Evolutionary conservation across 2,329 filamentous ascomycete genomes (phyloP), one percentile per base, ranked within the genome.

Genomic region (Aspergillus sclerotialis): DNA sequence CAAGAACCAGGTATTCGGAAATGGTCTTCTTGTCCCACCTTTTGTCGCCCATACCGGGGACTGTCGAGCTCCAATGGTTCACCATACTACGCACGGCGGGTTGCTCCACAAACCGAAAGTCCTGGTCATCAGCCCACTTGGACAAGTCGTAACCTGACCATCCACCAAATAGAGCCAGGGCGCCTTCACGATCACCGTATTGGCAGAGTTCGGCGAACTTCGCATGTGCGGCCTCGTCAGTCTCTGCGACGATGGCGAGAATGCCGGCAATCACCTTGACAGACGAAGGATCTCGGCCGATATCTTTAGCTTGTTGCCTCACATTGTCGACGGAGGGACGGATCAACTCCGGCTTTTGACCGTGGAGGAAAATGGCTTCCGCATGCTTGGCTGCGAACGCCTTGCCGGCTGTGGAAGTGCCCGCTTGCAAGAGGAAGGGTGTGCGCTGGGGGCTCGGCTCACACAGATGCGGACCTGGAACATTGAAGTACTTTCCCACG

Each of bases 361-460:
- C 68, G 8, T 64, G 58, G 0, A 71, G 38, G 39, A 71, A 71
- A 26, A 71, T 70, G 0, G 65, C 55, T 45, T 69, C 64, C 4
- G 60, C 60, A 41, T 68, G 60, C 24, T 58, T 59, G 4, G 64
- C 63, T 5, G 65, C 67, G 23, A 70, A 70, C 0, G 54, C 53
- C 30, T 66, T 68, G 2, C 68, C 68, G 1, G 66, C 64, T 17
- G 62, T 60, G 4, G 61, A 67, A 0, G 66, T 63, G 1, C 68
- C 68, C 4, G 68, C 68, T 42, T 70, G 67, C 17, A 71, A 55
- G 5, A 71, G 36, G 33, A 70, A 67, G 0, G 68, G 68, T 1
- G 68, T 71, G 0, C 68, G 57, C 45, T 72, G 68, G 4, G 58
- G 55, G 23, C 62, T 64, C 1, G 68, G 68, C 35, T 69, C 60